Base-by-base conservation (phyloP, 257 asterid genomes). In the Penstemon eatonii region DNA sequence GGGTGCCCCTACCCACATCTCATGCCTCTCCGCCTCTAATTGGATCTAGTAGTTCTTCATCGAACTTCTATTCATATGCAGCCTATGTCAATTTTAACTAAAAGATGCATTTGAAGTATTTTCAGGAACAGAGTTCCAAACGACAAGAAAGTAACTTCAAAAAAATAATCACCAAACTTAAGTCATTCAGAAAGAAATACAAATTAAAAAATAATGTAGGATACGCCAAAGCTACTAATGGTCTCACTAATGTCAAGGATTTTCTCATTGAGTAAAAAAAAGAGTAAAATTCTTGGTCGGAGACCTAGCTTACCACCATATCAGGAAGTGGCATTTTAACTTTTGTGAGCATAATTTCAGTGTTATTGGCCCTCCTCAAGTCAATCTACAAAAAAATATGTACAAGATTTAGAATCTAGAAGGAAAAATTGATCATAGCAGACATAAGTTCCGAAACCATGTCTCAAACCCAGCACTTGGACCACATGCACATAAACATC, bases 291-390 rank as follows among this genome's bases (percentile, higher is more conserved):
- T 37, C 19, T 57, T 41, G 47, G 65, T 61, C 56, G 45, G 60
- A 72, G 68, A 63, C 19, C 64, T 53, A 57, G 76, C 90, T 83
- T 80, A 94, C 99, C 99, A 91, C 80, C 96, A 95, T 91, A 81
- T 95, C 98, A 53, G 99, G 96, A 79, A 95, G 98, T 70, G 99
- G 99, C 96, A 95, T 95, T 82, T 94, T 95, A 76, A 95, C 99
- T 78, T 95, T 95, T 41, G 99, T 91, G 66, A 95, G 97, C 99
- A 95, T 95, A 74, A 95, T 95, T 79, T 95, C 99, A 51, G 98
- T 91, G 79, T 95, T 95, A 80, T 91, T 87, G 69, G 96, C 99
- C 84, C 99, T 89, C 84, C 97, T 82, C 66, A 95, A 86, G 85
- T 95, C 99, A 85, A 95, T 46, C 99, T 95, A 79, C 74, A 79